Evolutionary conservation across 2,329 filamentous ascomycete genomes (phyloP).

Genomic region (Phaeosphaeriaceae sp.): DNA sequence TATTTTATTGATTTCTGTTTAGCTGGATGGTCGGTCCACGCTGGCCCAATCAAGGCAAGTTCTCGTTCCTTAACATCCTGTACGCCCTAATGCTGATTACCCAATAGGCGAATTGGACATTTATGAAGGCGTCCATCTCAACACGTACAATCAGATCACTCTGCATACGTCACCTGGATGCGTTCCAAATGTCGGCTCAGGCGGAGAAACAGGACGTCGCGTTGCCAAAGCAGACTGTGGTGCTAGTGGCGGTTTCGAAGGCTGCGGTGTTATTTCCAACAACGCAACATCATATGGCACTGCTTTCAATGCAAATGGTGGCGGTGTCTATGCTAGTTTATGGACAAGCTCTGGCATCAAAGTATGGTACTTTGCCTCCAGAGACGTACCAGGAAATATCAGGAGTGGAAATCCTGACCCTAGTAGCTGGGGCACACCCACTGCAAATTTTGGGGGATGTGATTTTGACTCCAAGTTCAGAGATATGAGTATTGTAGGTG

Average conservation of each 20-base stretch:
- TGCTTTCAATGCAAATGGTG: conserved; percentile 49
- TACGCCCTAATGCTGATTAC: neutral
- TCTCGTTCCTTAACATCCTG: conserved; percentile 6
- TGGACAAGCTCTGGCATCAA: conserved; percentile 52
- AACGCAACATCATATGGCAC: conserved; percentile 44
- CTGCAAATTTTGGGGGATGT: conserved; percentile 47
- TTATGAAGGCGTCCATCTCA: conserved; percentile 48
- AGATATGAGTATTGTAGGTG: conserved; percentile 46
- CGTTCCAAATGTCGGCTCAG: conserved; percentile 36
- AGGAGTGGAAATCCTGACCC: conserved; percentile 49
- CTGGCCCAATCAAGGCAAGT: conserved; percentile 50
- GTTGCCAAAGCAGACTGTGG: conserved; percentile 45
- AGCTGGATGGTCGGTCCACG: conserved; percentile 50
- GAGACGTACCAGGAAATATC: conserved; percentile 52
- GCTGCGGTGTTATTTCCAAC: conserved; percentile 40
- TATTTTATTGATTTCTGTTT: conserved; percentile 7
- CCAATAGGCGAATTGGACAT: conserved; percentile 2
- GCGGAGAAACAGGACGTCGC: conserved; percentile 39
- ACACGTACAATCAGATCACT: conserved; percentile 45
- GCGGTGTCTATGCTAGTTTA: conserved; percentile 52
- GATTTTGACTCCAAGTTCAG: conserved; percentile 44
- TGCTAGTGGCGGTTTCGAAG: conserved; percentile 40
- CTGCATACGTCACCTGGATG: conserved; percentile 48
- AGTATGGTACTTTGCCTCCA: conserved; percentile 55
- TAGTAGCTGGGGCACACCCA: conserved; percentile 50